Evolutionary conservation across 176 grass and related monocot genomes (phyloP).

Genomic region (Musa beccarii): DNA sequence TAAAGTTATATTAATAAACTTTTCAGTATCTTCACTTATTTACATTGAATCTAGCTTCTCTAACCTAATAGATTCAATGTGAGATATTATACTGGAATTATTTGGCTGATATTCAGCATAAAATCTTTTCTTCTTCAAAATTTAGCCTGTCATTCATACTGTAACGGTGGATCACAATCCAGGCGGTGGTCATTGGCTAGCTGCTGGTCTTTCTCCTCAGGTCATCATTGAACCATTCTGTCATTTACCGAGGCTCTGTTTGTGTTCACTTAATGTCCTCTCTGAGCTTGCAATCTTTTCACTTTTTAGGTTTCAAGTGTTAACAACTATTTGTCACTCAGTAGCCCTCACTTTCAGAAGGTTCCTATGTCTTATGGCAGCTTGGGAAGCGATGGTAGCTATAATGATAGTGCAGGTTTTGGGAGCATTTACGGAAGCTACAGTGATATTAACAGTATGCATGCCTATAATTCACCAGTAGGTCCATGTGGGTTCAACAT

Average conservation of each 20-base stretch:
- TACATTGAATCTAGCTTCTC: not conserved
- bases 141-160: conserved; percentile 70
- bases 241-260: not conserved
- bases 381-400: conserved; percentile 64
- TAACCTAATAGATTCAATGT: not conserved
- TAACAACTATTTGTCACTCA: conserved; percentile 44
- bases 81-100: not conserved
- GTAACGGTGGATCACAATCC: conserved; percentile 95
- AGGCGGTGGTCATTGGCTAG: conserved; percentile 86
- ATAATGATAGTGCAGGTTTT: conserved; percentile 55
- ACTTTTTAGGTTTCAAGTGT: conserved; percentile 60
- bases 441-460: conserved; percentile 44
- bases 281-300: conserved; percentile 22
- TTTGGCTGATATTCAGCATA: not conserved
- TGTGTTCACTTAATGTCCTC: not conserved
- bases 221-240: conserved; percentile 26
- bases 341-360: conserved; percentile 51
- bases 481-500: conserved; percentile 70
- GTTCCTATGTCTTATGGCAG: conserved; percentile 73
- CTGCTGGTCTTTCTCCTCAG: conserved; percentile 92
- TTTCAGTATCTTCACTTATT: not conserved
- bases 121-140: conserved; percentile 26
- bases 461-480: conserved; percentile 59
- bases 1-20: not conserved
- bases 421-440: conserved; percentile 83